Evolutionary conservation across 805 yeast species (phyloP).

Genomic region (Ogataea ramenticola): DNA sequence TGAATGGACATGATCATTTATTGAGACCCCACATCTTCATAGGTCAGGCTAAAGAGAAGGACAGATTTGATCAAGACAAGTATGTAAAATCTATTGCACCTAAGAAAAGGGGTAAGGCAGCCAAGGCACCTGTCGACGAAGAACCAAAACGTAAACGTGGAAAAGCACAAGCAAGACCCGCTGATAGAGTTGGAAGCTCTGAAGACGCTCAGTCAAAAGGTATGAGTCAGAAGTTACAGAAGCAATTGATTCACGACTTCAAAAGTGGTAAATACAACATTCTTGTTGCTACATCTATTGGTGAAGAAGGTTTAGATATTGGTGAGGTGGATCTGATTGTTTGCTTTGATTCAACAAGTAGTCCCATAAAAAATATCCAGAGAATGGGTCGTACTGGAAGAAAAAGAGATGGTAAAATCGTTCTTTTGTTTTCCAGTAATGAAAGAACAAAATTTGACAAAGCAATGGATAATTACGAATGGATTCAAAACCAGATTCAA

Average conservation of each 20-base stretch:
- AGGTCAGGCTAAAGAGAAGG: slow-evolving; percentile 81
- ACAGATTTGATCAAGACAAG: slow-evolving; percentile 53
- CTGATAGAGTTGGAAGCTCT: slow-evolving; percentile 48
- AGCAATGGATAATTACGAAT: slow-evolving; percentile 78
- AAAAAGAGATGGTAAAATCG: slow-evolving; percentile 79
- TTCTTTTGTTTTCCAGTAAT: slow-evolving; percentile 65
- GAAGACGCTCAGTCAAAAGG: slow-evolving; percentile 75
- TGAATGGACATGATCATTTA: slow-evolving; percentile 20
- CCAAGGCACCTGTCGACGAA: slow-evolving; percentile 20
- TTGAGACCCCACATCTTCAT: slow-evolving; percentile 79
- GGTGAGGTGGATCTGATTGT: slow-evolving; percentile 95
- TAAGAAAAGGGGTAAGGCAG: slow-evolving; percentile 33
- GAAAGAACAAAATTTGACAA: slow-evolving; percentile 76
- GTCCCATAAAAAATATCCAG: slow-evolving; percentile 90
- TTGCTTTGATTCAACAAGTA: slow-evolving; percentile 87
- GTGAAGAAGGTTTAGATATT: slow-evolving; percentile 97
- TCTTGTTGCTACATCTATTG: slow-evolving; percentile 92
- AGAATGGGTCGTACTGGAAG: slow-evolving; percentile 99
- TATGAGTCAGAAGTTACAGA: slow-evolving; percentile 87
- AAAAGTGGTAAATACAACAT: slow-evolving; percentile 68
- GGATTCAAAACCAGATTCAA: slow-evolving; percentile 65
- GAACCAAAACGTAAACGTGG: slow-evolving; percentile 20
- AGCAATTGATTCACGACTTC: slow-evolving; percentile 67
- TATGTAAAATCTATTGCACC: slow-evolving; percentile 36
- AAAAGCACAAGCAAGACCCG: slow-evolving; percentile 14